These are phyloP conservation scores for Coix lacrymajobi DNA, from an alignment of 176 grass and related monocot genomes.

Conservation along the genomic window DNA sequence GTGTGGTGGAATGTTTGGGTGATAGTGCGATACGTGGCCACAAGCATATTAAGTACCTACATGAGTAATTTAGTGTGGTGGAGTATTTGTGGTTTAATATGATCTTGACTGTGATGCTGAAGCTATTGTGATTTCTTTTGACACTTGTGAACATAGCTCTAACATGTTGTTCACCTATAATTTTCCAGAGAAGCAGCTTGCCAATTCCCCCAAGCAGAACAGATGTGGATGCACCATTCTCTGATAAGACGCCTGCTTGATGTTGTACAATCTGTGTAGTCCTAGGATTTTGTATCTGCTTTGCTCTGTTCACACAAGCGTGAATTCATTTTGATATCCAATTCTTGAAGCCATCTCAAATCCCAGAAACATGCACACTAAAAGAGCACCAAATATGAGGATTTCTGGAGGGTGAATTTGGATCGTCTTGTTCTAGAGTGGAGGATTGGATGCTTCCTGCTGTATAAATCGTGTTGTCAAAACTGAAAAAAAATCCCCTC, in stretches of 20 bases:
- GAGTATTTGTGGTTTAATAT: slow-evolving; percentile 7
- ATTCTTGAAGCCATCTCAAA: slow-evolving; percentile 28
- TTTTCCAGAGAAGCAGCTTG: slow-evolving; percentile 63
- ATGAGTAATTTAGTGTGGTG: too few species aligned
- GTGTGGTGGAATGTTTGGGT: not conserved
- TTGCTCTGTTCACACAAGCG: slow-evolving; percentile 30
- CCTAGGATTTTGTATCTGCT: slow-evolving; percentile 35
- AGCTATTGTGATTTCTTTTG: not conserved
- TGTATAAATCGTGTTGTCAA: slow-evolving; percentile 56
- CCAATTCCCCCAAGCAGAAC: slow-evolving; percentile 48
- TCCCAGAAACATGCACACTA: slow-evolving; percentile 7
- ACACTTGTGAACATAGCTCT: not conserved
- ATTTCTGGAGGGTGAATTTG: slow-evolving; percentile 14
- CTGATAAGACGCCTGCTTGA: slow-evolving; percentile 26
- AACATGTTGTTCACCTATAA: slow-evolving; percentile 1
- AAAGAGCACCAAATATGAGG: slow-evolving; percentile 18
- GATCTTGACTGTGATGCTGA: not conserved
- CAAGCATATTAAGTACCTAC: not conserved
- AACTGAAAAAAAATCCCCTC: not conserved
- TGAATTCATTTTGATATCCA: slow-evolving; percentile 52
- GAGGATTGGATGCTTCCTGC: slow-evolving; percentile 42
- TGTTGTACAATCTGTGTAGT: slow-evolving; percentile 29
- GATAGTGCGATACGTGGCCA: not conserved
- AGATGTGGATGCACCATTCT: slow-evolving; percentile 78
- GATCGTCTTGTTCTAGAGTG: slow-evolving; percentile 5